A percentile compares a stretch with the other conserved stretches of the same genome.
phyloP scores from a whole-genome alignment of 768 basidiomycete species.

The Termitomyces sp. region DNA sequence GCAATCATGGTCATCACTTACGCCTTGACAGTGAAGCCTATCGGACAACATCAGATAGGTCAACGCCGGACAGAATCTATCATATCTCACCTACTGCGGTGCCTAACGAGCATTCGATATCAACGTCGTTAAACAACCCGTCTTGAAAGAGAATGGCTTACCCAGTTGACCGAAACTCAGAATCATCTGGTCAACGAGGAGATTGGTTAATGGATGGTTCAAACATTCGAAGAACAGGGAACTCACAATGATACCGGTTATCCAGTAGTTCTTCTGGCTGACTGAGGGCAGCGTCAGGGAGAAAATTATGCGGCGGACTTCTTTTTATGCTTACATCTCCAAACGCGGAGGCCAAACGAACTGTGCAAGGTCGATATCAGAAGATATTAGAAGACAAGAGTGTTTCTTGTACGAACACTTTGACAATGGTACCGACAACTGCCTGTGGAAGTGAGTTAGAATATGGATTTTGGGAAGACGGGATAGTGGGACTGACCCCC shows the following conservation, averaged over 20 bases:
- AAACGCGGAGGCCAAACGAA: constrained; percentile 57
- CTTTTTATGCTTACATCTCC: constrained; percentile 46
- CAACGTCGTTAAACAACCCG: neutral
- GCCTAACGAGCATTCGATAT: constrained; percentile 15
- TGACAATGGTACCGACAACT: constrained; percentile 56
- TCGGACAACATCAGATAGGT: neutral
- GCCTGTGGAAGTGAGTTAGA: constrained; percentile 29
- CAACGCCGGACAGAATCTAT: neutral
- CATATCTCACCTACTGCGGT: constrained; percentile 36
- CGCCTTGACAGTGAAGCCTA: constrained; percentile 43
- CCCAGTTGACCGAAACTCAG: constrained; percentile 50
- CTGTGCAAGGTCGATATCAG: constrained; percentile 26
- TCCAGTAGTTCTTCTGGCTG: constrained; percentile 50
- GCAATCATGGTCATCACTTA: constrained; percentile 20
- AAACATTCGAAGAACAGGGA: neutral
- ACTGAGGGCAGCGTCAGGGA: constrained; percentile 31
- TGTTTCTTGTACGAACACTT: constrained; percentile 27
- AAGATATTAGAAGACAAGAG: neutral
- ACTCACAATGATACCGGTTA: constrained; percentile 54
- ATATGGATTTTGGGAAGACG: neutral
- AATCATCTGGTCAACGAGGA: constrained; percentile 30
- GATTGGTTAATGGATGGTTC: no score
- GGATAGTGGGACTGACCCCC: constrained; percentile 31
- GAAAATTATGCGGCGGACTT: neutral
- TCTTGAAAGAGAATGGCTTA: constrained; percentile 14